phyloP scores from a whole-genome alignment of 805 yeast species.

The Starmerella potacharoeniae region DNA sequence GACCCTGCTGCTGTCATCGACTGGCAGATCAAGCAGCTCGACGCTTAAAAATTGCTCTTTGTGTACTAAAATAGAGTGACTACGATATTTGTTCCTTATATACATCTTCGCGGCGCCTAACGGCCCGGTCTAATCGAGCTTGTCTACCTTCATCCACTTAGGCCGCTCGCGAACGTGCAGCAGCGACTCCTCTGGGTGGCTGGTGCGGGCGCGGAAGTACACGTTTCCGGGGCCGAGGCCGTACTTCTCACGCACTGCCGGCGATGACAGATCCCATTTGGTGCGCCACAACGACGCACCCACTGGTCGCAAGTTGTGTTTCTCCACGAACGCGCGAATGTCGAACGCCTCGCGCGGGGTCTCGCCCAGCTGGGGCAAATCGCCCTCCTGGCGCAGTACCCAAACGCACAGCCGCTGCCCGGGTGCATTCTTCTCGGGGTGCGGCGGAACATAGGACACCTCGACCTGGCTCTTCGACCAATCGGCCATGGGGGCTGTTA shows the following conservation, averaged over 20 bases:
- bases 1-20: constrained; percentile 48
- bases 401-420: constrained; percentile 75
- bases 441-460: constrained; percentile 64
- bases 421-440: constrained; percentile 80
- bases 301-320: constrained; percentile 52
- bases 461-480: constrained; percentile 31
- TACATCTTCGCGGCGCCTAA: not conserved
- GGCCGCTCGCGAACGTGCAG: constrained; percentile 22
- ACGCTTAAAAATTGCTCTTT: constrained; percentile 5
- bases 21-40: constrained; percentile 18
- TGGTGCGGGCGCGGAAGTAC: constrained; percentile 30
- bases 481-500: constrained; percentile 46
- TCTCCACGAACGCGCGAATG: constrained; percentile 54
- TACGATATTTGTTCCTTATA: not conserved
- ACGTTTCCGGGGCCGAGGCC: constrained; percentile 69
- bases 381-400: constrained; percentile 66
- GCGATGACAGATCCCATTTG: constrained; percentile 59
- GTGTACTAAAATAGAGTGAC: not conserved
- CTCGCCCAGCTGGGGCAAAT: constrained; percentile 17
- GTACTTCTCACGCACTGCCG: constrained; percentile 53
- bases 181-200: constrained; percentile 23
- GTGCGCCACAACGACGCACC: constrained; percentile 93
- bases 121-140: not conserved
- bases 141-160: constrained; percentile 21
- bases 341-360: constrained; percentile 45